phyloP scores from a whole-genome alignment of 2,329 filamentous ascomycete genomes.

The Phyllosticta capitalensis region DNA sequence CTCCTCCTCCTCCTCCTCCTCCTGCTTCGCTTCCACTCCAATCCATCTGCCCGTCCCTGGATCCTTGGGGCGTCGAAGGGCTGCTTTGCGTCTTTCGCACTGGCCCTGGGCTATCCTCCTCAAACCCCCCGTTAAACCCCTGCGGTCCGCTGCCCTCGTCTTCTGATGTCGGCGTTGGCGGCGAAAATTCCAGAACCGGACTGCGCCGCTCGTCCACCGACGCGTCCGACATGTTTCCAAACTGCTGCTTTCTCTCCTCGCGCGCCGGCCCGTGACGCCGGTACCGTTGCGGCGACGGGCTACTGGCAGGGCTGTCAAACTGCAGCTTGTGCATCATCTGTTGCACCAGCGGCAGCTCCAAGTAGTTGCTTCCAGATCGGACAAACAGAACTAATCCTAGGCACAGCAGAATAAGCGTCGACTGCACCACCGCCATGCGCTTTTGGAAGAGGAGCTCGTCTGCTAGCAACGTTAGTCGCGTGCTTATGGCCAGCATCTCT shows the following conservation, averaged over 20 bases:
- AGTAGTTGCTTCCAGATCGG: constrained; percentile 25
- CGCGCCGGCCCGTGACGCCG: constrained; percentile 21
- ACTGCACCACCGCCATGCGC: constrained; percentile 87
- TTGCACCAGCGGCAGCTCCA: constrained; percentile 37
- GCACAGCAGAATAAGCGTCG: constrained; percentile 75
- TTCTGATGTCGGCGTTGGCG: constrained; percentile 25
- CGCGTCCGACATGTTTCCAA: constrained; percentile 18
- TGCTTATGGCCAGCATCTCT: constrained; percentile 73
- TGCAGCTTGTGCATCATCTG: constrained; percentile 29
- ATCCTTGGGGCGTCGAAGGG: constrained; percentile 34
- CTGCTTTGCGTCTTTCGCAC: constrained; percentile 32
- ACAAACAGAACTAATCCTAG: constrained; percentile 78
- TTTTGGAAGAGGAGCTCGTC: constrained; percentile 81
- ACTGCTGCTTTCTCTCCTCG: constrained; percentile 20
- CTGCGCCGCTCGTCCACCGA: constrained; percentile 23
- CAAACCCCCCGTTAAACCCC: background rate
- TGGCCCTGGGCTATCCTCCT: constrained; percentile 3
- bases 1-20: constrained; percentile 22
- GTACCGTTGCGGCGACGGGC: constrained; percentile 25
- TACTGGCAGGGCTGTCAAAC: constrained; percentile 29
- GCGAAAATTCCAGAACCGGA: constrained; percentile 23
- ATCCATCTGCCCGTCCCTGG: constrained; percentile 26
- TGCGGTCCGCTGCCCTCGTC: constrained; percentile 12
- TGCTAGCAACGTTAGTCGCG: constrained; percentile 77
- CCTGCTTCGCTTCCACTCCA: constrained; percentile 29